Evolutionary conservation across 129 eudicot species (phyloP), one percentile per base, ranked within the genome.

Genomic region (Helianthus tuberosus): DNA sequence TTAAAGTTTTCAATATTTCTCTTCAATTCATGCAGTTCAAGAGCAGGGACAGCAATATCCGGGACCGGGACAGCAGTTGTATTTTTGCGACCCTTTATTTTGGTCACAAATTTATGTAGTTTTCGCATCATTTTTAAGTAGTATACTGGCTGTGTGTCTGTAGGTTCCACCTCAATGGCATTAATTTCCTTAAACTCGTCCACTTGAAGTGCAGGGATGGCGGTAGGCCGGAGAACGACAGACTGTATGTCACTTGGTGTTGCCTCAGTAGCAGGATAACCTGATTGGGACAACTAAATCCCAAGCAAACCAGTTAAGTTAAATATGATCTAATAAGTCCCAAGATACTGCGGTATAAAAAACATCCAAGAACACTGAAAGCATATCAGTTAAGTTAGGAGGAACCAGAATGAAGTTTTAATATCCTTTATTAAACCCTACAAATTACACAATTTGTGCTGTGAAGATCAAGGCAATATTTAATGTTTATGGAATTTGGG

Each of bases 1-100:
- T n/a, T n/a, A n/a, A 87, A 87, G 69, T 82, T 85, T 69, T 87
- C 93, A 0, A 91, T 87, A n/a, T 83, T 79, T 73, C 85, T 91
- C 75, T 78, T 86, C 77, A 89, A 57, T 59, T 89, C 89, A 13
- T 82, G 88, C 71, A 86, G 78, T 29, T 81, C 70, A 47, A 89
- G 76, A 12, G 84, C 51, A 32, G 92, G 80, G 71, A 84, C 90
- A 54, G 15, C 54, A 11, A n/a, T n/a, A n/a, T n/a, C n/a, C n/a
- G n/a, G n/a, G n/a, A n/a, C n/a, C n/a, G n/a, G n/a, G n/a, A n/a
- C n/a, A n/a, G 13, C 9, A 50, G 16, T 11, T 0, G 12, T 36
- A 36, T 4, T 36, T 36, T 36, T 36, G 39, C 3, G 39, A 36
- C 39, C 3, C 3, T 36, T 36, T 36, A 1, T 36, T 2, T 1